Base-by-base conservation (phyloP, 306 rosid species). In the Quercus wislizeni region DNA sequence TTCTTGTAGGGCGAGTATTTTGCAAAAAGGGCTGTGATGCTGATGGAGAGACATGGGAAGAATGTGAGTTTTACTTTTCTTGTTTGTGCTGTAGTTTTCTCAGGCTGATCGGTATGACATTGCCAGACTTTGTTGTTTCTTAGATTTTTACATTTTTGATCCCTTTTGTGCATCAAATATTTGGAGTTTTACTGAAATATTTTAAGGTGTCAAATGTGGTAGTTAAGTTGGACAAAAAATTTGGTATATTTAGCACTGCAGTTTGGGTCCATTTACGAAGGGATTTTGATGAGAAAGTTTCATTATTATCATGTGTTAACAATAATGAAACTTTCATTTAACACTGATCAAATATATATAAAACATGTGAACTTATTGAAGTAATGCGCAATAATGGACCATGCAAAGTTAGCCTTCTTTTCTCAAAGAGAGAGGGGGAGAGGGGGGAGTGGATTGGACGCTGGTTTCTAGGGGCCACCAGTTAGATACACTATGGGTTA, bases 21-120 rank as follows among this genome's bases (percentile, higher is more conserved):
- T 94, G 99, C 97, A 94, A 94, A 74, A 94, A 94, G 81, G 99
- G 99, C 2, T 94, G 97, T 81, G 83, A 78, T 19, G 30, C 97
- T 0, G 97, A 94, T 7, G 94, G 83, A 58, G 97, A 94, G 9
- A 84, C 90, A 5, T 91, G 93, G 95, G 95, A 92, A 62, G 92
- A 90, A 85, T 94, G 99, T 91, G 73, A 94, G 93, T 85, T 54
- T 46, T 31, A 0, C 25, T 57, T 75, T 83, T 51, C 6, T 75
- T 6, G 21, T 38, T 78, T 19, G 2, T 5, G 31, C 38, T 64
- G 12, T 46, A 64, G 21, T 64, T 67, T 8, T 67, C 72, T 8
- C 17, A 14, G 8, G 38, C 27, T 67, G 25, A 67, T 67, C 0
- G 19, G 25, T 23, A 9, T 67, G 10, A 4, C 72, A 67, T 35